Base-by-base conservation (phyloP, 768 basidiomycete species). In the Paxillus ammoniavirescens region DNA sequence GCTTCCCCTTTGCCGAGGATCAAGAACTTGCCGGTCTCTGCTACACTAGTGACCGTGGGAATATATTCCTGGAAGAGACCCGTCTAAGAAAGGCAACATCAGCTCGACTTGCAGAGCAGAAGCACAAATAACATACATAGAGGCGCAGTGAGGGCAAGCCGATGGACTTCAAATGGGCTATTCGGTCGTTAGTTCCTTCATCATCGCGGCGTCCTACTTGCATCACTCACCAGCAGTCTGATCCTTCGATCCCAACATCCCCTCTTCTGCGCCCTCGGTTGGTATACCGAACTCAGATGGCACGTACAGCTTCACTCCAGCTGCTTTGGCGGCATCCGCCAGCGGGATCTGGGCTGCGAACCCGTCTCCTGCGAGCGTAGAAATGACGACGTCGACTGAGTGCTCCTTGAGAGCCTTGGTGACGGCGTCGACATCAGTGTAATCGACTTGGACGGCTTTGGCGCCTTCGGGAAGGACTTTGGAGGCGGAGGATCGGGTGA, bases 201-300 rank as follows among this genome's bases (percentile, higher is more conserved):
- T 1, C 5, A 10, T 21, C n/a, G 9, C 26, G 15, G 33, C 7
- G 18, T 6, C 5, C 12, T 12, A 6, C 5, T 7, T 12, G 9
- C 31, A n/a, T 5, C 26, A 50, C 50, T 36, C 18, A 36, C 50
- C 50, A 33, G 59, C 63, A 37, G 61, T 28, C 31, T 52, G 26
- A 23, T 53, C 31, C 53, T 66, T 67, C 44, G 21, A 33, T 53
- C 8, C 57, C 49, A 37, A 46, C 4, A 12, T 0, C 9, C 62
- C 57, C 17, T 57, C 59, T 7, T 61, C 54, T 6, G 49, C 56
- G 2, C 61, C 68, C 2, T 54, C 55, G 1, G 57, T 69, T 10
- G 65, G 56, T 44, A 60, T 53, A 26, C 67, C 67, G 50, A 60
- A 70, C 47, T 70, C 67, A 23, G 59, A 61, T 7, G 67, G 64